A percentile compares a stretch with the other conserved stretches of the same genome.
Evolutionary conservation across 2,329 filamentous ascomycete genomes (phyloP).

Genomic region (Dactylellina leptospora): DNA sequence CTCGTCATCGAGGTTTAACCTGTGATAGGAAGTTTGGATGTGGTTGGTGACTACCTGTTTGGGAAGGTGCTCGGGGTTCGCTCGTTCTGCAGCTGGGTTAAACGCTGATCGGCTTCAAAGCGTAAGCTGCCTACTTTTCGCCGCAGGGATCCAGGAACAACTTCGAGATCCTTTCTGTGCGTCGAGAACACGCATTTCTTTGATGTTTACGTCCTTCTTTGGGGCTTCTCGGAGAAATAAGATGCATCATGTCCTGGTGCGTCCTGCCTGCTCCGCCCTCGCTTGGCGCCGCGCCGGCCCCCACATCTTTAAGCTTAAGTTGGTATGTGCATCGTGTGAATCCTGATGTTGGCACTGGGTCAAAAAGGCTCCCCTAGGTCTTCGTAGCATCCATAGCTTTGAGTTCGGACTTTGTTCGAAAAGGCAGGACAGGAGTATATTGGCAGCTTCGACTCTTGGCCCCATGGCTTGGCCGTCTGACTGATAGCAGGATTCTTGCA

Average conservation of each 20-base stretch:
- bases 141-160: conserved; percentile 12
- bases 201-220: neutral
- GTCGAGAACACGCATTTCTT: neutral
- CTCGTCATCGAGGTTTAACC: conserved; percentile 37
- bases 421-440: neutral
- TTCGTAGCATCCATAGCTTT: conserved; percentile 10
- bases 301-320: conserved; percentile 34
- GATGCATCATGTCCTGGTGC: too few species aligned
- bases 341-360: conserved; percentile 10
- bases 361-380: neutral
- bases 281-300: conserved; percentile 43
- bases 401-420: conserved; percentile 21
- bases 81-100: conserved; percentile 4
- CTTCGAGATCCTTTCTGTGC: too few species aligned
- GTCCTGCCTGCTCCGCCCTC: neutral
- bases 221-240: conserved; percentile 40
- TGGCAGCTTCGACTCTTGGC: conserved; percentile 20
- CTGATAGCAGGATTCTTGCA: conserved; percentile 17
- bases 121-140: conserved; percentile 38
- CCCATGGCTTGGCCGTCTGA: conserved; percentile 33
- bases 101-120: conserved; percentile 28
- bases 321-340: conserved; percentile 13
- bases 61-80: conserved; percentile 28
- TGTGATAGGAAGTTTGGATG: conserved; percentile 46
- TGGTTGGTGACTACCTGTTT: conserved; percentile 28